Evolutionary conservation across 2,329 filamentous ascomycete genomes (phyloP).

Genomic region (Emergomyces orientalis): DNA sequence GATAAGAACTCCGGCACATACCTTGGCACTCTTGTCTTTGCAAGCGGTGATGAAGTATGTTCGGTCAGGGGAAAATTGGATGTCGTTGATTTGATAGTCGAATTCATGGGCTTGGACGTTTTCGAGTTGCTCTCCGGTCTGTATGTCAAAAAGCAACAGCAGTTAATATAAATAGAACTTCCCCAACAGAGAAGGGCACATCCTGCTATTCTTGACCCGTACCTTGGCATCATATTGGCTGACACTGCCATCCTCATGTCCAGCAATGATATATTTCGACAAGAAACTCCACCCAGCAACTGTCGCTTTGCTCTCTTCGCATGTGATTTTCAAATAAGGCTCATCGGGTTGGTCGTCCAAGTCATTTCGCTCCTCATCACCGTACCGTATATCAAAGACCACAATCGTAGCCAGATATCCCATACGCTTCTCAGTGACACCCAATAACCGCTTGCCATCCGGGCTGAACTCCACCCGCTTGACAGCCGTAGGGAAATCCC

Average conservation of each 20-base stretch:
- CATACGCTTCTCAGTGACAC: slow-evolving; percentile 97
- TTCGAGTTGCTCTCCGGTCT: slow-evolving; percentile 71
- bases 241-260: slow-evolving; percentile 91
- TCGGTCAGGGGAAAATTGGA: slow-evolving; percentile 88
- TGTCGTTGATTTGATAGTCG: slow-evolving; percentile 73
- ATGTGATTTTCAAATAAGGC: slow-evolving; percentile 76
- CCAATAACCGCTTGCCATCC: slow-evolving; percentile 80
- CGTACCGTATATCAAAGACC: slow-evolving; percentile 79
- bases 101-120: slow-evolving; percentile 80
- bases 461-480: slow-evolving; percentile 97
- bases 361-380: slow-evolving; percentile 48
- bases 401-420: slow-evolving; percentile 90
- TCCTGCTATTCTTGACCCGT: slow-evolving; percentile 17
- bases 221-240: slow-evolving; percentile 87
- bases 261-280: slow-evolving; percentile 91
- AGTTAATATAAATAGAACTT: not conserved
- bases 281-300: slow-evolving; percentile 95
- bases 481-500: slow-evolving; percentile 94
- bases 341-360: slow-evolving; percentile 72
- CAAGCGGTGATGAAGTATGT: slow-evolving; percentile 98
- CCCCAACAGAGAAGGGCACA: not conserved
- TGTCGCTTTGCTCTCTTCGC: slow-evolving; percentile 91
- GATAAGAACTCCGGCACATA: slow-evolving; percentile 29
- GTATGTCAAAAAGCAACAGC: slow-evolving; percentile 8
- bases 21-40: slow-evolving; percentile 96